A percentile compares a stretch with the other conserved stretches of the same genome.
phyloP scores from a whole-genome alignment of 306 rosid species.

The Mucuna pruriens region DNA sequence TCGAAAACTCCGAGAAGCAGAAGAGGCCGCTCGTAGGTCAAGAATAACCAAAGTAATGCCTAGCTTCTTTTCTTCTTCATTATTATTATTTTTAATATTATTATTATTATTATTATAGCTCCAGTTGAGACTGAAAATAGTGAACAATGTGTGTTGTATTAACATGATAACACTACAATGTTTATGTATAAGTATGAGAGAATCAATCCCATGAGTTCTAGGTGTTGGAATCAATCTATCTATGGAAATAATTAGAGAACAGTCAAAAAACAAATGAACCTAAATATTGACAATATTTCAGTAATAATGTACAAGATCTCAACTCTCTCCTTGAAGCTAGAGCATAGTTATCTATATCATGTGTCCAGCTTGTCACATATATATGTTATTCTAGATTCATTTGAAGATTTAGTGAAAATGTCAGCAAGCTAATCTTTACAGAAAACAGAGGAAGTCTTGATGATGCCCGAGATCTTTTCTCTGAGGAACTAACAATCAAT shows the following conservation, averaged over 20 bases:
- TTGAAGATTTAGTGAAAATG: no score
- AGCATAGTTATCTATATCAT: no score
- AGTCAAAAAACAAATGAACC: not conserved
- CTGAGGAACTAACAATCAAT: no score
- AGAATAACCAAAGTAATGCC: slow-evolving; percentile 69
- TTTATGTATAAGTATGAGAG: not conserved
- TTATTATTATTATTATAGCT: not conserved
- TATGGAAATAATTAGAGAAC: not conserved
- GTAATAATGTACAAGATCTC: not conserved
- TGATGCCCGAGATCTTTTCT: no score
- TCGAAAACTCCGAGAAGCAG: slow-evolving; percentile 83
- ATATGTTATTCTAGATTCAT: no score
- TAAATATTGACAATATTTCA: not conserved
- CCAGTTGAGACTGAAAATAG: not conserved
- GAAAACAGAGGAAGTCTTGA: no score
- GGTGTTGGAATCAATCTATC: not conserved
- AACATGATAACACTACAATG: not conserved
- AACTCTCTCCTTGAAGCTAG: no score
- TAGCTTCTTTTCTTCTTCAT: not conserved
- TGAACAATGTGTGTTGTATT: not conserved
- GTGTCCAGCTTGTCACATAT: no score
- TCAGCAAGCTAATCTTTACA: no score
- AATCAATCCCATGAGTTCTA: not conserved
- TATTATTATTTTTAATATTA: not conserved
- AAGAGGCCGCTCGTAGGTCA: slow-evolving; percentile 81